Conservation (phyloP, 495 filamentous ascomycete species). For the Daldinia childiae region DNA sequence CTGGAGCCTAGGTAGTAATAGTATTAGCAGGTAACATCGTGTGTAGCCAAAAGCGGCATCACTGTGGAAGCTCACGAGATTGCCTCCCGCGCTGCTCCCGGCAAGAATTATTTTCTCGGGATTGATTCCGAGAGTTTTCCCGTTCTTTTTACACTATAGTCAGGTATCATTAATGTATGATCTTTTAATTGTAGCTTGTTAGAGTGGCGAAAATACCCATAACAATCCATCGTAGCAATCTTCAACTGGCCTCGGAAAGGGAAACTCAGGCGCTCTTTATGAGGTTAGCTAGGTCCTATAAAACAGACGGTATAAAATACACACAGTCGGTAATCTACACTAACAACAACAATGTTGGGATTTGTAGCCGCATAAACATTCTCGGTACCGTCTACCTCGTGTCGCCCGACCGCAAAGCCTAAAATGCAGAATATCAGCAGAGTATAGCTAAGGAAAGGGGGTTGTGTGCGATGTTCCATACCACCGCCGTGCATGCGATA, state of each 20-base stretch:
- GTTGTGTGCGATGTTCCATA: background rate
- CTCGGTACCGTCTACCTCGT: constrained; percentile 42
- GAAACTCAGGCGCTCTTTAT: background rate
- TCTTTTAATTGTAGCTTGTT: background rate
- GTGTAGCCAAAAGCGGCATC: background rate
- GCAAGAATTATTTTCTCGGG: background rate
- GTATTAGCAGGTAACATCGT: background rate
- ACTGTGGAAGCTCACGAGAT: background rate
- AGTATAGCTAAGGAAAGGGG: background rate
- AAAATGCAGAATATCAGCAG: background rate
- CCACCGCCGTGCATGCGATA: background rate
- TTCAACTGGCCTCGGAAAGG: background rate
- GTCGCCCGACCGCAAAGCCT: constrained; percentile 38
- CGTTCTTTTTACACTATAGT: background rate
- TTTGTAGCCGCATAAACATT: constrained; percentile 42
- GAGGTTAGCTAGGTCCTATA: background rate
- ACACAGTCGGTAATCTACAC: background rate
- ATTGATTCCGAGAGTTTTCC: background rate
- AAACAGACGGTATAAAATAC: background rate
- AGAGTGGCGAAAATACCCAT: background rate
- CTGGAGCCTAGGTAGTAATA: background rate
- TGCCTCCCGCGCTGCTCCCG: background rate
- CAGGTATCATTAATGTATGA: background rate
- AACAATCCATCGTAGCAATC: background rate
- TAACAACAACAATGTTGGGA: constrained; percentile 28